A percentile compares a stretch with the other conserved stretches of the same genome.
phyloP scores from a whole-genome alignment of 352 stramenopile genomes.

The Pythium biforme region DNA sequence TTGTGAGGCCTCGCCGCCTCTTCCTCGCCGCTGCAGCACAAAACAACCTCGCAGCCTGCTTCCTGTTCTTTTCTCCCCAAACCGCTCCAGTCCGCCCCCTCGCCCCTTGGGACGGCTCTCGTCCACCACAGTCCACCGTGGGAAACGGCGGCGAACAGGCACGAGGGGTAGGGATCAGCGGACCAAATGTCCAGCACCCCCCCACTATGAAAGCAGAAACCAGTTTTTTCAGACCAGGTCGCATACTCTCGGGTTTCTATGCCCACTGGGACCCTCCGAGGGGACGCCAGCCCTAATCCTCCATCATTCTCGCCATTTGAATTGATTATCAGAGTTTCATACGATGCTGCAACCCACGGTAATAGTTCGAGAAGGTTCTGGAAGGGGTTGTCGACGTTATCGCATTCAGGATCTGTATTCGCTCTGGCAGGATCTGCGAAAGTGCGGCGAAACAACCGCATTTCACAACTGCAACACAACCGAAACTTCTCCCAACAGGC shows the following conservation, averaged over 20 bases:
- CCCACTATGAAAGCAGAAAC: background rate
- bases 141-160: conserved; percentile 7
- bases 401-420: conserved; percentile 12
- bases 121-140: conserved; percentile 21
- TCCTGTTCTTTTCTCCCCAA: conserved; percentile 26
- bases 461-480: conserved; percentile 14
- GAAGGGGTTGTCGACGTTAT: conserved; percentile 13
- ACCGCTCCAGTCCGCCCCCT: conserved; percentile 9
- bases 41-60: background rate
- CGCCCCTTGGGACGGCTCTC: conserved; percentile 14
- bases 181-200: conserved; percentile 10
- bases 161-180: conserved; percentile 4
- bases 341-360: background rate
- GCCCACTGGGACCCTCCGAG: background rate
- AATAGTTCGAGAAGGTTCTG: conserved; percentile 14
- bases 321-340: conserved; percentile 10
- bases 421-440: conserved; percentile 12
- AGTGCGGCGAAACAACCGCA: conserved; percentile 4
- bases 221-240: conserved; percentile 10
- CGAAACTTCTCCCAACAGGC: conserved; percentile 2
- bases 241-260: background rate
- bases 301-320: background rate
- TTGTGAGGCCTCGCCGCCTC: background rate
- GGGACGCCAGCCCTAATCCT: conserved; percentile 12
- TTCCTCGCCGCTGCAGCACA: conserved; percentile 1